These are phyloP conservation scores for Diospyros lotus DNA, from an alignment of 148 eudicot species.

Conservation along the genomic window DNA sequence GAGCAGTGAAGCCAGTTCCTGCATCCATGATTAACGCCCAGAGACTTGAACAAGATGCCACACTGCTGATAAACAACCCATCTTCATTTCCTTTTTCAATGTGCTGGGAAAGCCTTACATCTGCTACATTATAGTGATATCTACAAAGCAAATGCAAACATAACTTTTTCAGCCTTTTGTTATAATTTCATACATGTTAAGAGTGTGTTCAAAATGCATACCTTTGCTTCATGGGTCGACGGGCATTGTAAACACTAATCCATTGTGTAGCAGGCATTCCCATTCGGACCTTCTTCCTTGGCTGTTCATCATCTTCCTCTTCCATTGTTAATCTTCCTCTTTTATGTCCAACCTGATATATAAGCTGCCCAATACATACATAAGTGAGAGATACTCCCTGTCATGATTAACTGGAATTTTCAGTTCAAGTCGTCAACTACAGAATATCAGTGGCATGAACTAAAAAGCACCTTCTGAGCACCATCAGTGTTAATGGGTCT, in stretches of 20 bases:
- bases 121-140: slow-evolving; percentile 95
- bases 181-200: not conserved
- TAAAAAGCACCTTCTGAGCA: slow-evolving; percentile 71
- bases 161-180: slow-evolving; percentile 8
- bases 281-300: slow-evolving; percentile 83
- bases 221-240: slow-evolving; percentile 95
- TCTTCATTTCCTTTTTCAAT: slow-evolving; percentile 90
- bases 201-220: slow-evolving; percentile 14
- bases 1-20: slow-evolving; percentile 78
- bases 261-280: slow-evolving; percentile 98
- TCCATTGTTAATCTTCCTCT: slow-evolving; percentile 74
- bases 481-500: slow-evolving; percentile 98
- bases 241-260: slow-evolving; percentile 89
- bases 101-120: slow-evolving; percentile 71
- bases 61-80: slow-evolving; percentile 77
- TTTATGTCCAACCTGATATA: slow-evolving; percentile 89
- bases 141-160: slow-evolving; percentile 30
- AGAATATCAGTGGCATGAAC: not conserved
- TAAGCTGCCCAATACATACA: slow-evolving; percentile 41
- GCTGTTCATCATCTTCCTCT: slow-evolving; percentile 82
- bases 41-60: slow-evolving; percentile 67
- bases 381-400: slow-evolving; percentile 3
- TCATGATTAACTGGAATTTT: not conserved
- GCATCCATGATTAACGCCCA: slow-evolving; percentile 99
- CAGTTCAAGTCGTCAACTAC: not conserved